phyloP scores from a whole-genome alignment of 2,329 filamentous ascomycete genomes.

The Cladosporium halotolerans region DNA sequence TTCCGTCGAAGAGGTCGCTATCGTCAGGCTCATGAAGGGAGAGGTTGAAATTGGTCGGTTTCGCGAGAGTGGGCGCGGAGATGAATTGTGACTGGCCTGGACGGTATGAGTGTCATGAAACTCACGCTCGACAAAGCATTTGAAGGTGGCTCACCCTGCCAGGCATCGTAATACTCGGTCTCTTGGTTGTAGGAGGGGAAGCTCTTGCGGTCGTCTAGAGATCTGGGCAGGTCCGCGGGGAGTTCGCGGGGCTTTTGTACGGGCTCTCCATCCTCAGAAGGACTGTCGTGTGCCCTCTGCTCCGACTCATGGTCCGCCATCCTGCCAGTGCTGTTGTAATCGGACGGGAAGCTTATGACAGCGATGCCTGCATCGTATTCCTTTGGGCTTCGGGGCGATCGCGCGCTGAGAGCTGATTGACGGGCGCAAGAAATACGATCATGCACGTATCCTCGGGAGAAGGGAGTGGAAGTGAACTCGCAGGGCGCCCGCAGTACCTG shows the following conservation, averaged over 20 bases:
- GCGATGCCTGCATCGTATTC: constrained; percentile 7
- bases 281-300: neutral
- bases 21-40: constrained; percentile 72
- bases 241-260: constrained; percentile 44
- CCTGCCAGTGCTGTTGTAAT: neutral
- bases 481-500: no score
- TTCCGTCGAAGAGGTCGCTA: constrained; percentile 54
- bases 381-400: neutral
- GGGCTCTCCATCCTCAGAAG: constrained; percentile 17
- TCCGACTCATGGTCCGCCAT: constrained; percentile 7
- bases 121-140: constrained; percentile 14
- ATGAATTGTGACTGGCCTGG: constrained; percentile 92
- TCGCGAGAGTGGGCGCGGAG: constrained; percentile 76
- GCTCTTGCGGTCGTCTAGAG: constrained; percentile 77
- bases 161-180: constrained; percentile 97
- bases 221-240: constrained; percentile 81
- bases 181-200: constrained; percentile 65
- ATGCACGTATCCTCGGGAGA: neutral
- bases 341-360: neutral
- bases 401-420: no score
- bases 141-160: constrained; percentile 67
- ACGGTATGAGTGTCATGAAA: constrained; percentile 13
- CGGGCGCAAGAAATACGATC: no score
- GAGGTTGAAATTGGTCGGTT: constrained; percentile 79
- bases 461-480: no score